Conservation (phyloP, 805 yeast species). For the Yarrowia sp. region DNA sequence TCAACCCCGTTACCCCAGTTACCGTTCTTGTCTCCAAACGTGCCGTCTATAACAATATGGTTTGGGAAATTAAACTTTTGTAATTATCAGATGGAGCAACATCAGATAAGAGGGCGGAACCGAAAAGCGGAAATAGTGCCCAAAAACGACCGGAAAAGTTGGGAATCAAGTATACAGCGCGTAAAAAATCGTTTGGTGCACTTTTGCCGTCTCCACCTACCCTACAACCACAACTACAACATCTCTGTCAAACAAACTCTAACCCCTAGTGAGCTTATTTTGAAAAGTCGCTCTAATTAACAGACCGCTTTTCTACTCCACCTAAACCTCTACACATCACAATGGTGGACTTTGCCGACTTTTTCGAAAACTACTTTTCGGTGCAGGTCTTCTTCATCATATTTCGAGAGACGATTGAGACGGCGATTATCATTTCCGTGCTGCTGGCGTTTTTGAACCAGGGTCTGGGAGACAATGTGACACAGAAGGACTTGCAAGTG, state of each 20-base stretch:
- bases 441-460: constrained; percentile 85
- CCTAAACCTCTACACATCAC: background rate
- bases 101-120: background rate
- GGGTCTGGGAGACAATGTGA: constrained; percentile 47
- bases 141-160: background rate
- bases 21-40: background rate
- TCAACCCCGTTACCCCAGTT: background rate
- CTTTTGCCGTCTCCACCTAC: no score
- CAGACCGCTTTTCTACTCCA: background rate
- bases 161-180: background rate
- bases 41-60: background rate
- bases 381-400: constrained; percentile 74
- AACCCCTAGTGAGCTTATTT: constrained; percentile 4
- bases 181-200: background rate
- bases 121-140: background rate
- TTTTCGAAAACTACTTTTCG: constrained; percentile 42
- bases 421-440: constrained; percentile 84
- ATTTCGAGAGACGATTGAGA: constrained; percentile 89
- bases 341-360: constrained; percentile 23
- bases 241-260: background rate
- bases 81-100: constrained; percentile 11
- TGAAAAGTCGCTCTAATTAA: background rate
- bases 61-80: background rate
- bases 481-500: constrained; percentile 37
- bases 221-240: background rate